A percentile compares a stretch with the other conserved stretches of the same genome.
Evolutionary conservation across 306 rosid species (phyloP).

Genomic region (Benincasa hispida): DNA sequence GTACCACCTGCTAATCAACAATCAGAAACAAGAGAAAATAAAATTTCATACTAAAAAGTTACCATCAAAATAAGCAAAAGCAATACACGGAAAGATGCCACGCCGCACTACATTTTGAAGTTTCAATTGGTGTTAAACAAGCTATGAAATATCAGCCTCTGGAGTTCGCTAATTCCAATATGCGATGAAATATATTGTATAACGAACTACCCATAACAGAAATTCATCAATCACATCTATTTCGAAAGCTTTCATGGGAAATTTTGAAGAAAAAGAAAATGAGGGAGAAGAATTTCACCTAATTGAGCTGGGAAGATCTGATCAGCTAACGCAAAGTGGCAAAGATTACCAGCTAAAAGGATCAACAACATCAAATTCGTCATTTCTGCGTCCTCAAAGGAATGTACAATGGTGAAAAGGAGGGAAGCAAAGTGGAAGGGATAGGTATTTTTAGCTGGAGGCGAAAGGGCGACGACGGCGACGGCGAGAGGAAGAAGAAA

Average conservation of each 20-base stretch:
- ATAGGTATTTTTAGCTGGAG: background rate
- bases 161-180: background rate
- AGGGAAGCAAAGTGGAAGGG: background rate
- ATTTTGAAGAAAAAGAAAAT: background rate
- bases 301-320: conserved; percentile 46
- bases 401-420: background rate
- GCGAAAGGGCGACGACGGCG: background rate
- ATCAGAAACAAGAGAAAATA: background rate
- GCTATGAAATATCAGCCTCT: background rate
- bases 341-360: conserved; percentile 15
- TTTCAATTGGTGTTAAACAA: background rate
- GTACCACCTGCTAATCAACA: conserved; percentile 41
- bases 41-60: background rate
- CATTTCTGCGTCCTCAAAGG: conserved; percentile 16
- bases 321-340: conserved; percentile 30
- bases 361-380: conserved; percentile 17
- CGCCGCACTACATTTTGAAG: background rate
- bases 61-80: background rate
- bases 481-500: background rate
- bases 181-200: background rate
- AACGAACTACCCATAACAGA: background rate
- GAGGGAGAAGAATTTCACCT: conserved; percentile 23
- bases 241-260: background rate
- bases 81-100: background rate
- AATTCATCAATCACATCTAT: background rate